A percentile compares a stretch with the other conserved stretches of the same genome.
phyloP scores from a whole-genome alignment of 2,329 filamentous ascomycete species.

The Aspergillus sp. region DNA sequence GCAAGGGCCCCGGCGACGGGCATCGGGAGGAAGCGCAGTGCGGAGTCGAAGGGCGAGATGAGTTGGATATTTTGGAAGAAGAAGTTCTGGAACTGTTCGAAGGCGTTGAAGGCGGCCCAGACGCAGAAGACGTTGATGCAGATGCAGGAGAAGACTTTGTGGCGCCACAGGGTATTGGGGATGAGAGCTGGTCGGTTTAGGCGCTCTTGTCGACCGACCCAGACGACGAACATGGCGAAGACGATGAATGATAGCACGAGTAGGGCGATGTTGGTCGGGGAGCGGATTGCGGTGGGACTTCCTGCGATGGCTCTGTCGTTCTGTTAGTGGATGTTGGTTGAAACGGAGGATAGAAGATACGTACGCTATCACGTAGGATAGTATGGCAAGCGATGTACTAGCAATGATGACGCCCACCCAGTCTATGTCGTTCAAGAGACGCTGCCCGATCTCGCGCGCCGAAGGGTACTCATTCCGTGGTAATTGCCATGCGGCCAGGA shows the following conservation, averaged over 20 bases:
- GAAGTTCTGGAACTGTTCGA: conserved; percentile 51
- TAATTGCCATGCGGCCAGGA: neutral
- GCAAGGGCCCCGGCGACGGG: conserved; percentile 44
- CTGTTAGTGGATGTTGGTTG: neutral
- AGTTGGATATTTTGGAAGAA: conserved; percentile 55
- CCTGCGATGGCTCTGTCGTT: neutral
- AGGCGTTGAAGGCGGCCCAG: conserved; percentile 46
- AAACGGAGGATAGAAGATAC: neutral
- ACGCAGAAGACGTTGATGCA: conserved; percentile 53
- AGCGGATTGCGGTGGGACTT: neutral
- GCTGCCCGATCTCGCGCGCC: neutral
- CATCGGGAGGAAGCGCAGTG: conserved; percentile 48
- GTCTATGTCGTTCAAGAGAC: neutral
- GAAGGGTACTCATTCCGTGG: neutral
- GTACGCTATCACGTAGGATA: neutral
- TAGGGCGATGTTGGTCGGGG: neutral
- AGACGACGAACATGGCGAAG: neutral
- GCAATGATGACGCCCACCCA: neutral
- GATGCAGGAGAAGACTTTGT: conserved; percentile 54
- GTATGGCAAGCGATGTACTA: neutral
- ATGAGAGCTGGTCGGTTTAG: conserved; percentile 52
- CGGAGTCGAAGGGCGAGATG: conserved; percentile 47
- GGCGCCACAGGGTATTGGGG: conserved; percentile 63
- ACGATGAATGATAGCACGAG: neutral
- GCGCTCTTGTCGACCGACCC: neutral